phyloP scores from a whole-genome alignment of 2,329 filamentous ascomycete species.

The Dothistroma septosporum region DNA sequence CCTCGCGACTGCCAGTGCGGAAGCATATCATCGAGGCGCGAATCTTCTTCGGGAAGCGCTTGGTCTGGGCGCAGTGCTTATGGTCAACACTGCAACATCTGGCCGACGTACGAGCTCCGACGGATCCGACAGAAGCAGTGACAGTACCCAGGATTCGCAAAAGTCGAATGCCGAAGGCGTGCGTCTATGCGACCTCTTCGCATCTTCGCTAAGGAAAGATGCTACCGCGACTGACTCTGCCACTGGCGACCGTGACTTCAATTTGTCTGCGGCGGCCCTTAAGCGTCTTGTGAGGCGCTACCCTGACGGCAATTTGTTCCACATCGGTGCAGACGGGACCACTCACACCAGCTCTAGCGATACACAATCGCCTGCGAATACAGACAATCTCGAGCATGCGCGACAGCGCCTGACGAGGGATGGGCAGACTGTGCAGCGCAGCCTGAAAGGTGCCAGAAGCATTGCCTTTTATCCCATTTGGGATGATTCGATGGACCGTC shows the following conservation, averaged over 20 bases:
- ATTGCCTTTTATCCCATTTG: background rate
- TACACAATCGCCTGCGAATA: background rate
- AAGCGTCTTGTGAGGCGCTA: constrained; percentile 7
- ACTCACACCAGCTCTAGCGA: constrained; percentile 17
- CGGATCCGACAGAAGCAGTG: background rate
- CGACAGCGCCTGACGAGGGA: background rate
- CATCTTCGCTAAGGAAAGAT: background rate
- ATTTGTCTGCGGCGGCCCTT: background rate
- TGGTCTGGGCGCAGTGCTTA: constrained; percentile 45
- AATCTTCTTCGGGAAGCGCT: constrained; percentile 41
- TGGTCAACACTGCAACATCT: constrained; percentile 33
- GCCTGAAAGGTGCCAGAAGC: background rate
- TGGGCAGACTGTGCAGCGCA: background rate
- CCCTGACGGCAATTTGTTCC: constrained; percentile 8
- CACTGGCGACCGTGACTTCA: background rate
- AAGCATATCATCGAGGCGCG: constrained; percentile 36
- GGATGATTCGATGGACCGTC: background rate
- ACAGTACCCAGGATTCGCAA: background rate
- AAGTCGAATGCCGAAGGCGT: background rate
- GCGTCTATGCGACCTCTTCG: background rate
- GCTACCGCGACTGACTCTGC: background rate
- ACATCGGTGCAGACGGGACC: constrained; percentile 4
- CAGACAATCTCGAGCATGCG: background rate
- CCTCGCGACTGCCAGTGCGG: background rate
- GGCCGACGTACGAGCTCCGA: constrained; percentile 6